Percentiles rank a stretch among this genome's conserved stretches.
These are phyloP conservation scores for Dacryopinax spathularia DNA, from an alignment of 768 basidiomycete genomes.

Conservation along the genomic window DNA sequence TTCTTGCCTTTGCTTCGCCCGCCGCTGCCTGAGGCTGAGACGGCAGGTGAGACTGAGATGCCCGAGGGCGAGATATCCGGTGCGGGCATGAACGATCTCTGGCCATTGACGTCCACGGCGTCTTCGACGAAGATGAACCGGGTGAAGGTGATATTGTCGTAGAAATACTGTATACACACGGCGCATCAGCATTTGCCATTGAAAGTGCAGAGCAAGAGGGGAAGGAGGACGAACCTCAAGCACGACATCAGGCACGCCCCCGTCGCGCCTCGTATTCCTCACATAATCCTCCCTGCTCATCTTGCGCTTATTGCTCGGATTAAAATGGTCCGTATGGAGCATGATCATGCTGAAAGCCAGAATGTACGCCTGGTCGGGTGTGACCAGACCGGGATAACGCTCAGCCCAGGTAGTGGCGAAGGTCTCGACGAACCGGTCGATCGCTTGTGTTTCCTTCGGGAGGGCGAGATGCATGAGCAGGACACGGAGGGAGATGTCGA, in stretches of 20 bases:
- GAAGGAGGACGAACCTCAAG: conserved; percentile 55
- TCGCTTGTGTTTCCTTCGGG: conserved; percentile 94
- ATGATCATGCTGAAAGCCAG: conserved; percentile 96
- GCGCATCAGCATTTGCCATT: not conserved
- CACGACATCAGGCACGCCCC: conserved; percentile 67
- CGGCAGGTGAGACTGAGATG: conserved; percentile 12
- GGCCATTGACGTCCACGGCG: conserved; percentile 53
- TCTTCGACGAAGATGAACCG: conserved; percentile 97
- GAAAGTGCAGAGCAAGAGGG: conserved; percentile 2
- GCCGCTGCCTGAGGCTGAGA: conserved; percentile 15
- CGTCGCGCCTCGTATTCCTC: conserved; percentile 67
- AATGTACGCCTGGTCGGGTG: conserved; percentile 79
- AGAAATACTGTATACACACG: conserved; percentile 77
- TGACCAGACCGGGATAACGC: conserved; percentile 72
- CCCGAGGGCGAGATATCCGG: conserved; percentile 4
- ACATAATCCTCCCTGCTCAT: conserved; percentile 94
- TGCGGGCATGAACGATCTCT: conserved; percentile 36
- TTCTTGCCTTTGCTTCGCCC: conserved; percentile 43
- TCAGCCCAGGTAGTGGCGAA: conserved; percentile 73
- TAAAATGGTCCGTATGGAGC: conserved; percentile 97
- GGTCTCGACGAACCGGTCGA: conserved; percentile 91
- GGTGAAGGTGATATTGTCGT: conserved; percentile 89
- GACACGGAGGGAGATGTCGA: conserved; percentile 82
- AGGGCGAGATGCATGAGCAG: conserved; percentile 83
- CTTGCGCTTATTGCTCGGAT: conserved; percentile 91